Conservation (phyloP, 2,329 filamentous ascomycete genomes). For the Sclerotinia glacialis region DNA sequence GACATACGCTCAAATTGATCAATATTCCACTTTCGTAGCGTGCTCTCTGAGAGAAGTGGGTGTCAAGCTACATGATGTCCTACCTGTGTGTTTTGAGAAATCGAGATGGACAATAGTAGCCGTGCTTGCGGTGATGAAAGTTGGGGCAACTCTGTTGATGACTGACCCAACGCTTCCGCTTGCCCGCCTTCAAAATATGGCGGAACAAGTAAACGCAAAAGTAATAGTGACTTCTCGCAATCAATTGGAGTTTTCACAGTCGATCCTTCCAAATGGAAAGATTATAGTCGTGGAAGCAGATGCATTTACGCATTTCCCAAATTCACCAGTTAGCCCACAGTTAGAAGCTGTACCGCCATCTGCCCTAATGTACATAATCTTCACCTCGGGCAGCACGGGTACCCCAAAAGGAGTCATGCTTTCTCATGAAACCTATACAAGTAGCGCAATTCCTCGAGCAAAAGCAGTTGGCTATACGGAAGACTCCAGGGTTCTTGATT, state of each 20-base stretch:
- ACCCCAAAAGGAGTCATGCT: constrained; percentile 35
- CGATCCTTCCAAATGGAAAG: constrained; percentile 16
- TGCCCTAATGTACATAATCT: constrained; percentile 30
- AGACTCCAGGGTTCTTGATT: constrained; percentile 32
- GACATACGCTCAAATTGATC: constrained; percentile 31
- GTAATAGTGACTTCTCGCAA: constrained; percentile 24
- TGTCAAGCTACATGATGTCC: constrained; percentile 23
- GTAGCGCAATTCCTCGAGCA: constrained; percentile 22
- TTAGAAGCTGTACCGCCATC: constrained; percentile 14
- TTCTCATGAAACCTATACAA: constrained; percentile 25
- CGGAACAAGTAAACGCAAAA: constrained; percentile 19
- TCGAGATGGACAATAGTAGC: constrained; percentile 35
- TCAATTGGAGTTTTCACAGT: constrained; percentile 8
- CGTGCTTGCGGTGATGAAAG: constrained; percentile 37
- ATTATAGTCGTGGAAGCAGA: constrained; percentile 9
- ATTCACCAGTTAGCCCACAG: neutral
- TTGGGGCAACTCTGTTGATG: constrained; percentile 37
- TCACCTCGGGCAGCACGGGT: constrained; percentile 39
- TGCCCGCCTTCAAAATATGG: constrained; percentile 30
- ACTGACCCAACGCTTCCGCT: constrained; percentile 37
- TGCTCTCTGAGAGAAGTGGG: constrained; percentile 30
- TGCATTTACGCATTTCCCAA: neutral
- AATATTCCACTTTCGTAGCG: constrained; percentile 28
- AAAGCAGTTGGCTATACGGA: constrained; percentile 18
- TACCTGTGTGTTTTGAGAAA: constrained; percentile 40